Evolutionary conservation across 78 protist species (phyloP), one percentile per base, ranked within the genome.

Genomic region (Guillardia theta): DNA sequence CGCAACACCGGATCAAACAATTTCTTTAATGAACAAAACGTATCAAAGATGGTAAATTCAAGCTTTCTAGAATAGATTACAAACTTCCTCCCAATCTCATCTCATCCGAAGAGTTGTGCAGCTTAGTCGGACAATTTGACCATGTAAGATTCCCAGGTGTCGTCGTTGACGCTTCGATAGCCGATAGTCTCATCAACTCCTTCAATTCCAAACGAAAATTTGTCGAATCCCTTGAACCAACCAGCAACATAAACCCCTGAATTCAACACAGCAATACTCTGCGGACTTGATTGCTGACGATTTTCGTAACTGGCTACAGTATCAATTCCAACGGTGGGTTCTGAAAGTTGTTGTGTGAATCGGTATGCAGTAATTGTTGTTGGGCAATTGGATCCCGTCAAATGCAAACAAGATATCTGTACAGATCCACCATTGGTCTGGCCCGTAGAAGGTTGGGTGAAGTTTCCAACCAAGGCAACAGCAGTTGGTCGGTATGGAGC

Each of bases 141-240:
- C 45, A 70, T 15, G 41, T 70, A 70, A 43, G 83, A 36, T 24
- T 70, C 83, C 83, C 83, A 70, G 12, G 83, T 70, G 6, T 70
- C 83, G 22, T 70, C 83, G 83, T 43, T 43, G 1, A 70, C 83
- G 6, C 83, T 70, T 43, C 83, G 9, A 43, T 33, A 70, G 83
- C 83, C 83, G 46, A 70, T 43, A 36, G 83, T 70, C 41, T 70
- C 83, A 43, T 70, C 83, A 4, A 70, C 83, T 24, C 83, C 83
- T 24, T 70, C 83, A 18, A 70, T 33, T 24, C 83, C 83, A 70
- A 70, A 70, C 45, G 46, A 10, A 33, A 70, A 70, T 36, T 24
- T 36, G 41, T 70, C 83, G 22, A 70, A 70, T 12, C 83, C 83
- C 83, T 70, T 70, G 83, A 70, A 70, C 83, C 83, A 70, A 12